Conservation (phyloP, 192 early-diverging fungal species). For the Kappamyces sp. region DNA sequence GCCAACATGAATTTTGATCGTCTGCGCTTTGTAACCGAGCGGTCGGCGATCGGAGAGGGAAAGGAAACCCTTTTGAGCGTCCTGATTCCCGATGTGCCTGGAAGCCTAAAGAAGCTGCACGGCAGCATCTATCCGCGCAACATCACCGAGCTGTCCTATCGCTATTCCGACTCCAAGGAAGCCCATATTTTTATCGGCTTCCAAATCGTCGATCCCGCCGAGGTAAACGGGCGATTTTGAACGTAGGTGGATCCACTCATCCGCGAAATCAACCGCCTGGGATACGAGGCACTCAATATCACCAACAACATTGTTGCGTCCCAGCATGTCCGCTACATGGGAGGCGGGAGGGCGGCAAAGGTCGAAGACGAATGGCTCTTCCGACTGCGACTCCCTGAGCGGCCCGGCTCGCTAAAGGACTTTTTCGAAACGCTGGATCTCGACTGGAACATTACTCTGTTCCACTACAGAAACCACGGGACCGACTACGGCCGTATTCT, state of each 20-base stretch:
- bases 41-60: slow-evolving; percentile 38
- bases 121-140: slow-evolving; percentile 32
- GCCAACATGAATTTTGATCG: slow-evolving; percentile 58
- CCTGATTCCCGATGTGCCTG: slow-evolving; percentile 41
- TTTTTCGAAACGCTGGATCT: slow-evolving; percentile 25
- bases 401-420: slow-evolving; percentile 35
- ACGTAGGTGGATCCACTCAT: slow-evolving; percentile 18
- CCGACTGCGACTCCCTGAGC: slow-evolving; percentile 43
- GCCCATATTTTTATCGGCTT: slow-evolving; percentile 42
- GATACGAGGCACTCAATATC: slow-evolving; percentile 32
- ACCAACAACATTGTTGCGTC: slow-evolving; percentile 45
- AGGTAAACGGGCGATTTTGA: not conserved
- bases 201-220: slow-evolving; percentile 19
- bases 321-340: slow-evolving; percentile 33
- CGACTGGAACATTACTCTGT: slow-evolving; percentile 44
- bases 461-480: slow-evolving; percentile 43
- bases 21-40: slow-evolving; percentile 46
- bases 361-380: slow-evolving; percentile 28
- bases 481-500: slow-evolving; percentile 36
- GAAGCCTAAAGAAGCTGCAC: slow-evolving; percentile 37
- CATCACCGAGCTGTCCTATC: slow-evolving; percentile 45
- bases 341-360: slow-evolving; percentile 27
- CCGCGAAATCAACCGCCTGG: slow-evolving; percentile 15
- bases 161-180: slow-evolving; percentile 25
- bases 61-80: slow-evolving; percentile 35